A percentile compares a stretch with the other conserved stretches of the same genome.
These are phyloP conservation scores for Hyaloscypha finlandica DNA, from an alignment of 495 filamentous ascomycete genomes.

Conservation along the genomic window DNA sequence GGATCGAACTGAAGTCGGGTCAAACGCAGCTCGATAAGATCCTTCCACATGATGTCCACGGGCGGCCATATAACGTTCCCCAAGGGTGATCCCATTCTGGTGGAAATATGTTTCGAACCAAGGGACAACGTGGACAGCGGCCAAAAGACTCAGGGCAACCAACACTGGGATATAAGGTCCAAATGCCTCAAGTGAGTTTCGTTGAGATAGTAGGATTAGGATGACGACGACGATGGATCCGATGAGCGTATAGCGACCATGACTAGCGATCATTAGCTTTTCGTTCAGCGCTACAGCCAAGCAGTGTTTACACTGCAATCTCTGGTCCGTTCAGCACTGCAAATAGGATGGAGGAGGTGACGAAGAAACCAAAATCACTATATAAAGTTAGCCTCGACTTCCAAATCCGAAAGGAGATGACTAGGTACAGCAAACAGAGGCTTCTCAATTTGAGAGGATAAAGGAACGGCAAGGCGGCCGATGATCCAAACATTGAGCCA, in stretches of 20 bases:
- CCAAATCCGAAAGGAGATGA: neutral
- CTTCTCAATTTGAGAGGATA: neutral
- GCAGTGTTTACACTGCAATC: neutral
- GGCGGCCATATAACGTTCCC: neutral
- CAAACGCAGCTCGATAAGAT: neutral
- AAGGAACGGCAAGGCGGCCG: slow-evolving; percentile 1
- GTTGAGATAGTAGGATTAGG: slow-evolving; percentile 1
- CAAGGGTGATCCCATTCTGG: neutral
- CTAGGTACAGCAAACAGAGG: neutral
- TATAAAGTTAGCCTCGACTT: neutral
- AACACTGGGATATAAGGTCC: slow-evolving; percentile 2
- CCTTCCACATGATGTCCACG: neutral
- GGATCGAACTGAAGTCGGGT: neutral
- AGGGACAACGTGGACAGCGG: slow-evolving; percentile 3
- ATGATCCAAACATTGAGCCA: slow-evolving; percentile 11
- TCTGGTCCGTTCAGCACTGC: neutral
- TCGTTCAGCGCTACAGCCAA: neutral
- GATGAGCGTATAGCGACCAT: neutral
- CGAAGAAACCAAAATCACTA: neutral
- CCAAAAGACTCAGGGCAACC: neutral
- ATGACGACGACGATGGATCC: neutral
- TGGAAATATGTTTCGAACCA: neutral
- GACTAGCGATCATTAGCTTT: slow-evolving; percentile 4
- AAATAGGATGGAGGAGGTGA: neutral
- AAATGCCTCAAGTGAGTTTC: slow-evolving; percentile 3